Evolutionary conservation across 208 protist species (phyloP).

Genomic region (Porcisia deanei): DNA sequence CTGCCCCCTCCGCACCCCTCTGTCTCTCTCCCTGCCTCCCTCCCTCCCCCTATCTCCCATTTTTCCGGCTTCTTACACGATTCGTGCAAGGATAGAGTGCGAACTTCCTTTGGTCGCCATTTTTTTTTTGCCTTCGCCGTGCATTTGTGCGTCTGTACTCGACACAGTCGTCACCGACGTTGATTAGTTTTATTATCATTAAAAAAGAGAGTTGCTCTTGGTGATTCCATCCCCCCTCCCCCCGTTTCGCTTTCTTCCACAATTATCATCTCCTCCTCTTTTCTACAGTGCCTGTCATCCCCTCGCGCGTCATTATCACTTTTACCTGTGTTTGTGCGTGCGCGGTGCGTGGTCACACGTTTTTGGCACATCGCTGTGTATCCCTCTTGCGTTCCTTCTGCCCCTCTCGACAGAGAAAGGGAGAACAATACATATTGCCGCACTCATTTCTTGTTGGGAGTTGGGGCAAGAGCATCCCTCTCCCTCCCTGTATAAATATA

Average conservation of each 20-base stretch:
- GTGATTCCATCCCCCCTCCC: background rate
- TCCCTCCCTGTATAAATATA: background rate
- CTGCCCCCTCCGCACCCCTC: background rate
- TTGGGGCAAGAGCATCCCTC: background rate
- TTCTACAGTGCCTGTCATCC: background rate
- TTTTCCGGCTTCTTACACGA: background rate
- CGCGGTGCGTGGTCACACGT: background rate
- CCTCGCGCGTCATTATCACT: background rate
- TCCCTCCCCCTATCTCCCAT: background rate
- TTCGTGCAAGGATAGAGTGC: background rate
- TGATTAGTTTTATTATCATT: background rate
- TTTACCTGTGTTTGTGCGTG: background rate
- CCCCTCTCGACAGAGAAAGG: background rate
- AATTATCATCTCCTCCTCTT: background rate
- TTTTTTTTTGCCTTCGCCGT: background rate
- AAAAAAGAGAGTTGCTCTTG: background rate
- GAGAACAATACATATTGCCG: too few species aligned
- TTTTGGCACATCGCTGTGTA: too few species aligned
- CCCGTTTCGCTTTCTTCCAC: background rate
- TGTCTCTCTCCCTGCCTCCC: background rate
- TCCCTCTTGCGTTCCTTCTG: background rate
- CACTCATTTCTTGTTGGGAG: constrained; percentile 5
- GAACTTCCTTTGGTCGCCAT: too few species aligned
- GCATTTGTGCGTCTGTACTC: background rate
- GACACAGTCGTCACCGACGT: background rate